A percentile compares a stretch with the other conserved stretches of the same genome.
phyloP scores from a whole-genome alignment of 192 early-diverging fungal genomes.

The Mortierella hygrophila region DNA sequence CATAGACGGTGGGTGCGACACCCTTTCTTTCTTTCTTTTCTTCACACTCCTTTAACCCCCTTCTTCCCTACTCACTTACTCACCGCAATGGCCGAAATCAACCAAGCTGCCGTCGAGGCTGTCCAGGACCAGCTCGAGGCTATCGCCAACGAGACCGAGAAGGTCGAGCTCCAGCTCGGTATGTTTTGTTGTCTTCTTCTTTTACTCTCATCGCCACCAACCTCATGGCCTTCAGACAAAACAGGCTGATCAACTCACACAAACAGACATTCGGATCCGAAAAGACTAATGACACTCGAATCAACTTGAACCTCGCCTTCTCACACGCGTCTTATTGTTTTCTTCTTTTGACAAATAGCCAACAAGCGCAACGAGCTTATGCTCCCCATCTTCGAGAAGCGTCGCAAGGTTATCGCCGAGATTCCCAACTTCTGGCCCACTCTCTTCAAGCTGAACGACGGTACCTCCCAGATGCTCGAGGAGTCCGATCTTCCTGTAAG shows the following conservation, averaged over 20 bases:
- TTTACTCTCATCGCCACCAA: no score
- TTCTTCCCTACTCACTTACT: not conserved
- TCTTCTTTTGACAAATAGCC: constrained; percentile 8
- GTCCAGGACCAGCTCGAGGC: constrained; percentile 27
- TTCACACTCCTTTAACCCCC: not conserved
- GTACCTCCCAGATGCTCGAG: constrained; percentile 19
- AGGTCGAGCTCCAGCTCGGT: constrained; percentile 51
- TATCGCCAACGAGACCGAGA: constrained; percentile 24
- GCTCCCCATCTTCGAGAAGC: constrained; percentile 59
- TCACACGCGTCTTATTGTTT: not conserved
- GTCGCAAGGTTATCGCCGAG: constrained; percentile 62
- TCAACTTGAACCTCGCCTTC: not conserved
- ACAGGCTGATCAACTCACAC: no score
- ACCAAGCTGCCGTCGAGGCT: constrained; percentile 25
- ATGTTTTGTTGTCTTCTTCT: not conserved
- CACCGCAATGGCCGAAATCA: constrained; percentile 38
- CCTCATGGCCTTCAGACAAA: not conserved
- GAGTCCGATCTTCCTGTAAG: constrained; percentile 39
- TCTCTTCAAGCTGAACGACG: constrained; percentile 55
- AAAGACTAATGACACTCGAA: not conserved
- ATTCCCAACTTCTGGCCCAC: constrained; percentile 71
- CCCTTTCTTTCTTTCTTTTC: not conserved
- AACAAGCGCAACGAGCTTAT: constrained; percentile 47
- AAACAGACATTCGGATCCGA: not conserved
- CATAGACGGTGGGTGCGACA: no score